Base-by-base conservation (phyloP, 2,329 filamentous ascomycete species). In the Xylariales sp. region DNA sequence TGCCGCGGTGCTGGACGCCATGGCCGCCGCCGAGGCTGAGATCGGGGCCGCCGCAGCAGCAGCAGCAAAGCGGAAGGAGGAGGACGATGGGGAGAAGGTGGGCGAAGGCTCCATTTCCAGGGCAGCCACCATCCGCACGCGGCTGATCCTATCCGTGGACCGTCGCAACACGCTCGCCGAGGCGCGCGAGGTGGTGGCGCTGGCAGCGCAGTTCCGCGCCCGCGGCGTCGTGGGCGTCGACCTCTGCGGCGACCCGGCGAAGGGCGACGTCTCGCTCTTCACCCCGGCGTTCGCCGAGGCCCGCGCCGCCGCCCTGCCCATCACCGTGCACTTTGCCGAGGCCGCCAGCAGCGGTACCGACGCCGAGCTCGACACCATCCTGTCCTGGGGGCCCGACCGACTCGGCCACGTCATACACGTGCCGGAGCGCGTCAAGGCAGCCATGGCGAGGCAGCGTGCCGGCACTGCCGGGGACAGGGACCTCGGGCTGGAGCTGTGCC, bases 321-420 rank as follows among this genome's bases (percentile, higher is more conserved):
- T 88, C 18, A 90, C 87, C 0, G 61, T 91, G 37, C 88, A 93
- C 57, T 93, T 93, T 55, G 88, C 83, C 3, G 88, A 93, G 60
- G 71, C 76, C 2, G 67, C 73, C 30, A 62, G 63, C 3, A 81
- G 77, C 7, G 72, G 72, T 0, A 70, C 70, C 3, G 64, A 70
- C 3, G 57, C 63, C 6, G 87, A 93, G 63, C 65, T 91, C 12
- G 56, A 66, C 11, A 75, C 71, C 2, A 60, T 93, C 37, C 67
- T 94, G 29, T 66, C 63, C 0, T 91, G 80, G 70, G 46, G 60
- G 30, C 88, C 87, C 1, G 72, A 81, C 41, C 66, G 88, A 6
- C 62, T 94, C 8, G 87, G 87, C 0, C 88, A 93, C 62, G 85
- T 89, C 8, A 88, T 91, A 38, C 79, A 88, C 56, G 81, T 88